Evolutionary conservation across 805 yeast genomes (phyloP).

Genomic region (Cephaloascus albidus): DNA sequence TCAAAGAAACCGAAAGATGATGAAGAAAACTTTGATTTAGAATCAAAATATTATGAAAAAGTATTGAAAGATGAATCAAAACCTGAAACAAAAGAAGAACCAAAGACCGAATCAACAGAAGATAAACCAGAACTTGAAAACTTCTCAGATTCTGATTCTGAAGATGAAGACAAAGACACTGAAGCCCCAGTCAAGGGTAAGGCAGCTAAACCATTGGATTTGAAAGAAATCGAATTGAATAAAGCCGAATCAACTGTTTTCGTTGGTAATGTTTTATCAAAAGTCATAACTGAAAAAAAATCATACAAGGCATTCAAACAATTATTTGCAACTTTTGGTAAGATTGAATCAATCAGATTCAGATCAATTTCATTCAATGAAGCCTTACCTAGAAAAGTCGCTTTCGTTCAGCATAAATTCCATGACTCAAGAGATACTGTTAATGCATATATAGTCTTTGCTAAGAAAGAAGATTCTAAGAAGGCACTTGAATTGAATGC

Average conservation of each 20-base stretch:
- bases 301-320: conserved; percentile 56
- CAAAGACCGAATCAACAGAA: conserved; percentile 12
- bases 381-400: conserved; percentile 84
- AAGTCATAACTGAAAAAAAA: conserved; percentile 55
- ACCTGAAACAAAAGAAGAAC: conserved; percentile 7
- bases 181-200: conserved; percentile 9
- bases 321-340: conserved; percentile 43
- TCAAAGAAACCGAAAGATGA: conserved; percentile 12
- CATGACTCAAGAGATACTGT: conserved; percentile 72
- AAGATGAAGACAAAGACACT: conserved; percentile 8
- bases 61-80: conserved; percentile 28
- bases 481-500: conserved; percentile 53
- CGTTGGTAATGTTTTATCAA: conserved; percentile 72
- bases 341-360: conserved; percentile 72
- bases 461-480: conserved; percentile 36
- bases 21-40: conserved; percentile 41
- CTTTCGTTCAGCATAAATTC: conserved; percentile 71
- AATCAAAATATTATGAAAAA: conserved; percentile 43
- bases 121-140: conserved; percentile 13
- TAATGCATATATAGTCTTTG: conserved; percentile 83
- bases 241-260: conserved; percentile 82
- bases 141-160: conserved; percentile 9
- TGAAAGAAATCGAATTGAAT: conserved; percentile 63
- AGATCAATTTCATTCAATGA: conserved; percentile 88
- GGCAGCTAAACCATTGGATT: conserved; percentile 42